Conservation (phyloP, 1,284 basidiomycete genomes). For the Trichosporon sp. region DNA sequence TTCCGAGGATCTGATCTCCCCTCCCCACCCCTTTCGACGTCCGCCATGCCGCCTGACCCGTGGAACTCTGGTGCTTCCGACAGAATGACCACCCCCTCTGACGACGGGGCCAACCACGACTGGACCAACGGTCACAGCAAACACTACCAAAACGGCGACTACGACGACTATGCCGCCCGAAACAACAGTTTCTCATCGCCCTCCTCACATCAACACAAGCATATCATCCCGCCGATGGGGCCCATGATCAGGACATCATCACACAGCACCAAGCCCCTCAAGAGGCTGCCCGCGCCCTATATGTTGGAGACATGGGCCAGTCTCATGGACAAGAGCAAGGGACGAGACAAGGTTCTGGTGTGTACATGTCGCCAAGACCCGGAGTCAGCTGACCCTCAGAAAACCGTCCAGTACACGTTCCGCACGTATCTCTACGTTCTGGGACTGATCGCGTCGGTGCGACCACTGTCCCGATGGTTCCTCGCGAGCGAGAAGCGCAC, state of each 20-base stretch:
- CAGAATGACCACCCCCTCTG: not conserved
- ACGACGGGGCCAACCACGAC: not conserved
- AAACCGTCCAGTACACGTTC: constrained; percentile 44
- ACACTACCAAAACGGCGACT: not conserved
- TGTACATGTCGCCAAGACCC: constrained; percentile 11
- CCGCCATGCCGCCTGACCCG: constrained; percentile 15
- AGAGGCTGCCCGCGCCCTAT: constrained; percentile 15
- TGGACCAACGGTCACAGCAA: not conserved
- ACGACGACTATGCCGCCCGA: constrained; percentile 7
- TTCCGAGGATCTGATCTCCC: constrained; percentile 12
- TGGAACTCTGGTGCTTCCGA: constrained; percentile 1
- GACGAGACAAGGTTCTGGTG: constrained; percentile 45
- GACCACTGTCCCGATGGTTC: constrained; percentile 38
- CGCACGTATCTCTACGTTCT: constrained; percentile 44
- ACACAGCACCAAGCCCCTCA: not conserved
- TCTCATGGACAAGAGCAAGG: constrained; percentile 42
- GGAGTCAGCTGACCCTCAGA: constrained; percentile 25
- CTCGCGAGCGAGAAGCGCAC: constrained; percentile 34
- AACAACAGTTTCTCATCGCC: not conserved
- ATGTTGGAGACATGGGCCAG: constrained; percentile 33
- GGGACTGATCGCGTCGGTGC: constrained; percentile 32
- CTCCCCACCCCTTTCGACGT: constrained; percentile 20
- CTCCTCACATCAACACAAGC: not conserved
- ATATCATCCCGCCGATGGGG: constrained; percentile 2
- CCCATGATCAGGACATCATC: not conserved